Conservation (phyloP, 2,329 filamentous ascomycete genomes). For the Apiospora phragmitis region DNA sequence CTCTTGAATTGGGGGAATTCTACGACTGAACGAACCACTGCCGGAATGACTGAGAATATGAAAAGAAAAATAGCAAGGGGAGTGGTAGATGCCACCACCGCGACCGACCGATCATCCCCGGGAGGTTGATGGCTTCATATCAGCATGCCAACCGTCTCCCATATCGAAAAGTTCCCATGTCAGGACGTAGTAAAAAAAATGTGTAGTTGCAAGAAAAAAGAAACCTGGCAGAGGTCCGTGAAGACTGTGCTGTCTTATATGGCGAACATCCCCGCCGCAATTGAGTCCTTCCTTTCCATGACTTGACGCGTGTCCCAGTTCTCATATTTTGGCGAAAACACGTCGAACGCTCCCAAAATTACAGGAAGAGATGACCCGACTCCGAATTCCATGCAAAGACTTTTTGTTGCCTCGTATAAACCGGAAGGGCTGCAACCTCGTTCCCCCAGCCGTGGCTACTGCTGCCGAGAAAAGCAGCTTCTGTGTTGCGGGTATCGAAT, state of each 20-base stretch:
- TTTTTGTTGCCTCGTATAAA: slow-evolving; percentile 26
- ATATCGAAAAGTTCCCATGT: slow-evolving; percentile 12
- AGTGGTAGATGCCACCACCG: slow-evolving; percentile 3
- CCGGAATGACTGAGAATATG: slow-evolving; percentile 12
- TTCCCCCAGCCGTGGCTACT: slow-evolving; percentile 17
- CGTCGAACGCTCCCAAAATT: slow-evolving; percentile 24
- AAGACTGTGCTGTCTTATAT: slow-evolving; percentile 17
- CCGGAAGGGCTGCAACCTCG: slow-evolving; percentile 26
- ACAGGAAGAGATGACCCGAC: slow-evolving; percentile 28
- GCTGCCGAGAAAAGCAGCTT: slow-evolving; percentile 10
- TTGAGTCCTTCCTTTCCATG: background rate
- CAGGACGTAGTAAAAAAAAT: slow-evolving; percentile 15
- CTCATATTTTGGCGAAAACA: slow-evolving; percentile 14
- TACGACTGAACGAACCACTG: slow-evolving; percentile 17
- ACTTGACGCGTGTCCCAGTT: slow-evolving; percentile 17
- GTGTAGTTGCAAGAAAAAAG: slow-evolving; percentile 9
- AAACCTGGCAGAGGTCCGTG: slow-evolving; percentile 19
- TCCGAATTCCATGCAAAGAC: slow-evolving; percentile 31
- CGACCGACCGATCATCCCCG: slow-evolving; percentile 9
- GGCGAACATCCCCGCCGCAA: slow-evolving; percentile 6
- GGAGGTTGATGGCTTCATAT: slow-evolving; percentile 1
- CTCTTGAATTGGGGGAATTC: slow-evolving; percentile 18
- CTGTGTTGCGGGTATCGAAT: slow-evolving; percentile 13
- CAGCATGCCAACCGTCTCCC: slow-evolving; percentile 4
- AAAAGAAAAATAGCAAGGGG: slow-evolving; percentile 6